phyloP scores from a whole-genome alignment of 2,329 filamentous ascomycete species.

The Cadophora malorum region DNA sequence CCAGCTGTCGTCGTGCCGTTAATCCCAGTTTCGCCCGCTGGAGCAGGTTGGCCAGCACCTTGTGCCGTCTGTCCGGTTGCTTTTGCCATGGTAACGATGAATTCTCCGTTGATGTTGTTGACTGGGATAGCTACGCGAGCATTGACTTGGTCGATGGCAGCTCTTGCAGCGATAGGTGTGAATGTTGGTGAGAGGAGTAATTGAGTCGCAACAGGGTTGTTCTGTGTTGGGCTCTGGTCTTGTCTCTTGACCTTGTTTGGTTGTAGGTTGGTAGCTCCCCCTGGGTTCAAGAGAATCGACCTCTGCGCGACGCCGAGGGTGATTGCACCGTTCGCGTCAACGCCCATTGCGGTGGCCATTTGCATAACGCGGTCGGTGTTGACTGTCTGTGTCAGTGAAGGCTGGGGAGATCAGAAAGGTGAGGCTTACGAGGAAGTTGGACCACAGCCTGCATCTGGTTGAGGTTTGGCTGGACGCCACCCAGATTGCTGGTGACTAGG shows the following conservation, averaged over 20 bases:
- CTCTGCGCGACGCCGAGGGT: constrained; percentile 28
- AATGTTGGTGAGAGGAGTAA: constrained; percentile 33
- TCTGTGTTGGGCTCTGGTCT: neutral
- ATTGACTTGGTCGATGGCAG: constrained; percentile 23
- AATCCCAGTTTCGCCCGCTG: neutral
- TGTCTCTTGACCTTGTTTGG: constrained; percentile 1
- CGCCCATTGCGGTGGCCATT: constrained; percentile 27
- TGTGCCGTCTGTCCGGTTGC: neutral
- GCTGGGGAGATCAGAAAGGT: neutral
- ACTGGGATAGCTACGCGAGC: constrained; percentile 27
- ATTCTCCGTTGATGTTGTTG: constrained; percentile 28
- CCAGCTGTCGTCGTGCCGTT: neutral
- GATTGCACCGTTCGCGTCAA: constrained; percentile 25
- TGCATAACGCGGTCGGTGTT: constrained; percentile 29
- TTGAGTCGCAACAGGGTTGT: constrained; percentile 31
- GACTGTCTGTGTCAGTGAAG: constrained; percentile 15
- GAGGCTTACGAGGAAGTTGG: constrained; percentile 30
- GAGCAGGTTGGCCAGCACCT: neutral
- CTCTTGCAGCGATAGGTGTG: constrained; percentile 21
- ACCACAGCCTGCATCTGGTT: constrained; percentile 31
- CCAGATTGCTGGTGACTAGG: constrained; percentile 30
- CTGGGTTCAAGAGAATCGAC: constrained; percentile 29
- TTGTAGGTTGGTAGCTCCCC: constrained; percentile 24
- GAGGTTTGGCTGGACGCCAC: constrained; percentile 27
- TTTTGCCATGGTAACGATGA: constrained; percentile 31